Base-by-base conservation (phyloP, 176 grass and related monocot genomes). In the Oryza glumipatula region DNA sequence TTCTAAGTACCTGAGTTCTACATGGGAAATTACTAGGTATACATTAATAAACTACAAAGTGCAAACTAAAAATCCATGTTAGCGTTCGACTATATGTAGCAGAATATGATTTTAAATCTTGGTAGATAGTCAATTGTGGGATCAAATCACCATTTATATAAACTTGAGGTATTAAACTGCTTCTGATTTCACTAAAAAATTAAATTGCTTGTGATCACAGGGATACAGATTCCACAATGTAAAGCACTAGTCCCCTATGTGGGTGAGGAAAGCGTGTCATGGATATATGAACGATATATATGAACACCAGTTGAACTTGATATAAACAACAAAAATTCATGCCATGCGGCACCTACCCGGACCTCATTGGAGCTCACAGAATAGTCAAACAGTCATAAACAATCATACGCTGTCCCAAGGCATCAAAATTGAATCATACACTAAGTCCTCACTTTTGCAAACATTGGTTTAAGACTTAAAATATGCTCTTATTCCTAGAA, bases 401-500 rank as follows among this genome's bases (percentile, higher is more conserved):
- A 74, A 89, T 70, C 49, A 64, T 64, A 32, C 49, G 51, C 1
- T 64, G 65, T 76, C 65, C 65, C 77, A 76, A 76, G 54, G 65
- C 65, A 52, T 85, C 35, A 51, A 76, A 71, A 63, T 49, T 81
- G 30, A 30, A 30, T 17, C 19, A 63, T 30, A 63, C 17, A 81
- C 43, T 24, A 44, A 64, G 43, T 76, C 77, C 72, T 12, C 49
- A 33, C 72, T 85, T 85, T 73, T 26, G 24, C 45, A 82, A 73
- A 70, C 67, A 82, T 65, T 67, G 52, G 52, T 51, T 77, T 77
- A 68, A 68, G 65, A 36, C 23, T 49, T 66, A 26, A 82, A 88
- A 67, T 78, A 82, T 39, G 80, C 80, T 69, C 80, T 80, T 65
- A 13, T 54, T 64, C 85, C 85, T 80, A 80, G 39, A 74, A 83